Evolutionary conservation across 2,329 filamentous ascomycete genomes (phyloP).

Genomic region (Dendryphion nanum): DNA sequence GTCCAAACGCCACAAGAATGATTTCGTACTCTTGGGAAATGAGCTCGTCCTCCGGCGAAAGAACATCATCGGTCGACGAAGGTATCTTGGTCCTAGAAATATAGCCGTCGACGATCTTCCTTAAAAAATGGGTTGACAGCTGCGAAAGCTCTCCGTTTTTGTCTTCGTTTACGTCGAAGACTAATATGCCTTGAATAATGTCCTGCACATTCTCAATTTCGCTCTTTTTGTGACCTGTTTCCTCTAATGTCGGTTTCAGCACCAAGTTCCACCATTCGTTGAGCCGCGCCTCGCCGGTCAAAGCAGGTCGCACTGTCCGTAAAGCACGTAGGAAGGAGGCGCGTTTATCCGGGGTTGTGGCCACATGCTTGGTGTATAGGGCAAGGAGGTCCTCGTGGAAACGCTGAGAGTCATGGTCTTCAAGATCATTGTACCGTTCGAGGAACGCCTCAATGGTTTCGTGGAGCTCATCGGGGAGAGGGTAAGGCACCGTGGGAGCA

Average conservation of each 20-base stretch:
- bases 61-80: slow-evolving; percentile 34
- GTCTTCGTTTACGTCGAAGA: slow-evolving; percentile 60
- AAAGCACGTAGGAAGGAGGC: slow-evolving; percentile 69
- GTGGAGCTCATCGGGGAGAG: slow-evolving; percentile 65
- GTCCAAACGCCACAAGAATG: slow-evolving; percentile 58
- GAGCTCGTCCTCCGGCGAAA: slow-evolving; percentile 45
- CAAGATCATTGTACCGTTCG: slow-evolving; percentile 64
- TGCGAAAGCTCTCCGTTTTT: slow-evolving; percentile 46
- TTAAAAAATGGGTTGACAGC: slow-evolving; percentile 53
- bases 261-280: slow-evolving; percentile 71
- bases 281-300: slow-evolving; percentile 62
- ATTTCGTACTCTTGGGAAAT: slow-evolving; percentile 52
- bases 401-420: slow-evolving; percentile 67
- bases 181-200: slow-evolving; percentile 64
- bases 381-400: slow-evolving; percentile 70
- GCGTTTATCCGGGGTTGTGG: slow-evolving; percentile 55
- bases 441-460: slow-evolving; percentile 66
- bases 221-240: slow-evolving; percentile 60
- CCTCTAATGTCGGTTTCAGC: slow-evolving; percentile 56
- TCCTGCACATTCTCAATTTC: slow-evolving; percentile 64
- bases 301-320: slow-evolving; percentile 60
- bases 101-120: slow-evolving; percentile 50
- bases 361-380: slow-evolving; percentile 65
- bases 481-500: slow-evolving; percentile 43
- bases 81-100: slow-evolving; percentile 42